These are phyloP conservation scores for Perkinsus chesapeaki DNA, from an alignment of 169 alveolate species.

Conservation along the genomic window DNA sequence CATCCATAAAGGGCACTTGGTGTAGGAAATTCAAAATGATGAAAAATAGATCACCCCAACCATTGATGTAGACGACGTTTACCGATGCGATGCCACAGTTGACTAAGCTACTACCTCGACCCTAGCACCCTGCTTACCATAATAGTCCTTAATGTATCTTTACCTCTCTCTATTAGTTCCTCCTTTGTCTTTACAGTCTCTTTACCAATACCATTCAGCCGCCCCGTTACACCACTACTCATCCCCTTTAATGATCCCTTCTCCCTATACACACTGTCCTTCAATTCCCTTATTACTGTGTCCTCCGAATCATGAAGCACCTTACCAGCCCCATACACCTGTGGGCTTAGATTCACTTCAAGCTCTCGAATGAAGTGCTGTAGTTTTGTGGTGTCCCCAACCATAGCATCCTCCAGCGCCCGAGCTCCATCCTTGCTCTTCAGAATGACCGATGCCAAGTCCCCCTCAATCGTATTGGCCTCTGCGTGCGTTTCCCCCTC, in stretches of 20 bases:
- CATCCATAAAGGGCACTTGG: too few relatives aligned
- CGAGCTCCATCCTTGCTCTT: neutral
- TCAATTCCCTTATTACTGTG: neutral
- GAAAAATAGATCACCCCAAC: too few relatives aligned
- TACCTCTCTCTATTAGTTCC: neutral
- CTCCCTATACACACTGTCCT: neutral
- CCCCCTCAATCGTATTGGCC: neutral
- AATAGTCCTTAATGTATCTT: neutral
- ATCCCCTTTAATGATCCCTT: neutral
- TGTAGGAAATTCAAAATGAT: too few relatives aligned
- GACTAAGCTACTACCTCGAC: too few relatives aligned
- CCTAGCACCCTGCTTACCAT: neutral
- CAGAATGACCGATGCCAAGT: neutral
- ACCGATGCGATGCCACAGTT: too few relatives aligned
- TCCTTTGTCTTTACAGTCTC: neutral
- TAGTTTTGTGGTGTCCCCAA: neutral
- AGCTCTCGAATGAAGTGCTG: neutral
- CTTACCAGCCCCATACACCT: neutral
- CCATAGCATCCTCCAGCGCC: neutral
- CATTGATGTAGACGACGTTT: too few relatives aligned
- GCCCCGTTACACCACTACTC: neutral
- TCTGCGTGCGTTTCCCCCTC: neutral
- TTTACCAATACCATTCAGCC: neutral
- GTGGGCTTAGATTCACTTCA: neutral
- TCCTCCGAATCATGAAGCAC: neutral